These are phyloP conservation scores for Fusarium anthophilum DNA, from an alignment of 2,329 filamentous ascomycete genomes.

Conservation along the genomic window DNA sequence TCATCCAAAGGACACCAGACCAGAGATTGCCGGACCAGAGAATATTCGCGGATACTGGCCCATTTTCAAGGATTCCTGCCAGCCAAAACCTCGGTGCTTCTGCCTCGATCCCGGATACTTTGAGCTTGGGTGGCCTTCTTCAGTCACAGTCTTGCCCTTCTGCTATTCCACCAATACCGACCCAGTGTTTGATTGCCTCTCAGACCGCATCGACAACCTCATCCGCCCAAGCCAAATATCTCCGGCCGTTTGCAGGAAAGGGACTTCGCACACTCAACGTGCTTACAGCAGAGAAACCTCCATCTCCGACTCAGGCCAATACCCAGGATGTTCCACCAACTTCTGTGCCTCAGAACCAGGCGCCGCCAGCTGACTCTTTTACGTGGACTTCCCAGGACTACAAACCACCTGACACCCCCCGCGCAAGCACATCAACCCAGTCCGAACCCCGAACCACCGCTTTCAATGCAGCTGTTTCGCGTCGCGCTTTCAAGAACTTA, in stretches of 20 bases:
- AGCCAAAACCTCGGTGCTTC: slow-evolving; percentile 39
- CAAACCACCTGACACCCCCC: slow-evolving; percentile 27
- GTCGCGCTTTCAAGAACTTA: slow-evolving; percentile 55
- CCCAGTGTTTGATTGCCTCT: slow-evolving; percentile 62
- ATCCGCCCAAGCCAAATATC: slow-evolving; percentile 60
- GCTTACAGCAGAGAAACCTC: slow-evolving; percentile 39
- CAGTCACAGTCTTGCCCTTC: slow-evolving; percentile 51
- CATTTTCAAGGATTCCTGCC: slow-evolving; percentile 18
- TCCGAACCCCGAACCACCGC: slow-evolving; percentile 39
- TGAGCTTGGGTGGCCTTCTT: slow-evolving; percentile 59
- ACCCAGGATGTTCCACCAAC: slow-evolving; percentile 25
- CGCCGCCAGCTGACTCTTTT: slow-evolving; percentile 39
- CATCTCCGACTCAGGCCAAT: slow-evolving; percentile 47
- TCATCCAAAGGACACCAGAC: slow-evolving; percentile 45
- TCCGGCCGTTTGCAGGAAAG: slow-evolving; percentile 64
- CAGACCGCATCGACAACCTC: slow-evolving; percentile 63
- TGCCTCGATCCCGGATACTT: slow-evolving; percentile 62
- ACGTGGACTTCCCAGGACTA: slow-evolving; percentile 36
- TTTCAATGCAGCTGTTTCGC: slow-evolving; percentile 41
- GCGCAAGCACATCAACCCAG: slow-evolving; percentile 40
- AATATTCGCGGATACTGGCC: slow-evolving; percentile 38
- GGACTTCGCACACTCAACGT: slow-evolving; percentile 64
- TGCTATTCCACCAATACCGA: slow-evolving; percentile 57
- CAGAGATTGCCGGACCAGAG: slow-evolving; percentile 40
- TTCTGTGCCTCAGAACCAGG: slow-evolving; percentile 25